Evolutionary conservation across 768 basidiomycete genomes (phyloP), one percentile per base, ranked within the genome.

Genomic region (Suillus variegatus): DNA sequence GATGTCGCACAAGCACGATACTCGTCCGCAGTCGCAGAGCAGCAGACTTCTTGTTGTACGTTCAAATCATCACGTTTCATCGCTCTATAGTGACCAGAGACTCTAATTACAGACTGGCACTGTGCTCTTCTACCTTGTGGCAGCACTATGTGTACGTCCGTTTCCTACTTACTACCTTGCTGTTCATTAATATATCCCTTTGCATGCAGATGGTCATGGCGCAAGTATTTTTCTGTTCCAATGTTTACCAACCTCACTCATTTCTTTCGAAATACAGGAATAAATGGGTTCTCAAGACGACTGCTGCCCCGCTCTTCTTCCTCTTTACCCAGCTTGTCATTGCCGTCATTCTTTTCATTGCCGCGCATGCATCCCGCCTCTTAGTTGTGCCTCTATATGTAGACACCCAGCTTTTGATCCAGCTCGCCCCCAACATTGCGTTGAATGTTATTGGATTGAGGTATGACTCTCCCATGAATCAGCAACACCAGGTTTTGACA

Each of bases 221-320:
- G 90, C 94, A 83, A 60, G 43, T 60, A 1, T 3, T 13, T 20
- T 13, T 7, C 38, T 12, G 22, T 60, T 52, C 68, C 74, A 69
- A 62, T 72, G 65, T 65, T 72, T 36, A 70, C 72, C 8, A 69
- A 71, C 22, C 41, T 28, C 25, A 28, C 25, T 60, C 6, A 32
- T 10, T 3, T 6, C 12, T 28, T 41, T 60, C 1, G 32, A 28
- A 44, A 49, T 64, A 2, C 76, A 94, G 92, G 46, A 94, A 94
- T 71, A 94, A 95, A 91, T 94, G 92, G 93, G 95, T 96, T 14
- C 82, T 97, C 36, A 89, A 90, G 74, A 78, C 78, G 25, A 92
- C 93, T 20, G 74, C 82, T 16, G 86, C 86, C 3, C 95, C 95
- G 0, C 82, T 96, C 2, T 96, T 96, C 81, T 95, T 97, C 83